Base-by-base conservation (phyloP, 75 land plant species). In the Cunninghamia lanceolata region DNA sequence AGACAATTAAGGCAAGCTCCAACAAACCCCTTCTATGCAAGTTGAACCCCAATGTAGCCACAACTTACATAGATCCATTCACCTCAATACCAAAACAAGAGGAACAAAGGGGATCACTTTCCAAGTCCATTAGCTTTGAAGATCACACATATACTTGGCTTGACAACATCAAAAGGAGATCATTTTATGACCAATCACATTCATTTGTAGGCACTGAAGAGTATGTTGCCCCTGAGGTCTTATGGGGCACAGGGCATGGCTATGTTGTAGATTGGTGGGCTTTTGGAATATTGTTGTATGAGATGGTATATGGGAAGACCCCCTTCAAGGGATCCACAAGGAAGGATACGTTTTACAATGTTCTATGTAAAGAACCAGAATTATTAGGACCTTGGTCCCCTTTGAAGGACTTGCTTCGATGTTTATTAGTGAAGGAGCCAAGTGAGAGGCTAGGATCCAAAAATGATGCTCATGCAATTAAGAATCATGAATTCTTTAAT, bases 171-270 rank as follows among this genome's bases (percentile, higher is more conserved):
- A 52, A 68, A 32, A 71, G 15, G 30, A 93, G 90, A 80, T 93
- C 95, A 85, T 87, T 89, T 21, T 38, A 71, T 25, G 93, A 91
- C 25, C 82, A 89, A 82, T 93, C 96, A 2, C 74, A 85, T 84
- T 93, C 96, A 21, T 95, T 86, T 86, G 88, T 87, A 10, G 88
- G 88, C 66, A 87, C 88, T 6, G 88, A 87, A 82, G 88, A 87
- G 32, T 87, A 87, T 85, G 84, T 87, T 50, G 88, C 88, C 17
- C 88, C 88, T 25, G 88, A 87, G 39, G 85, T 87, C 50, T n/a
- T 87, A 13, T 83, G 84, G 84, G 88, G 88, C 34, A 43, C 87
- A 53, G 88, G 88, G n/a, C 88, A 87, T 87, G 88, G 88, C 56
- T 8, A 4, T 84, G 88, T 52, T n/a, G 88, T 87, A 38, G 88